These are phyloP conservation scores for Ophiosphaerella korrae DNA, from an alignment of 2,329 filamentous ascomycete species.

Conservation along the genomic window DNA sequence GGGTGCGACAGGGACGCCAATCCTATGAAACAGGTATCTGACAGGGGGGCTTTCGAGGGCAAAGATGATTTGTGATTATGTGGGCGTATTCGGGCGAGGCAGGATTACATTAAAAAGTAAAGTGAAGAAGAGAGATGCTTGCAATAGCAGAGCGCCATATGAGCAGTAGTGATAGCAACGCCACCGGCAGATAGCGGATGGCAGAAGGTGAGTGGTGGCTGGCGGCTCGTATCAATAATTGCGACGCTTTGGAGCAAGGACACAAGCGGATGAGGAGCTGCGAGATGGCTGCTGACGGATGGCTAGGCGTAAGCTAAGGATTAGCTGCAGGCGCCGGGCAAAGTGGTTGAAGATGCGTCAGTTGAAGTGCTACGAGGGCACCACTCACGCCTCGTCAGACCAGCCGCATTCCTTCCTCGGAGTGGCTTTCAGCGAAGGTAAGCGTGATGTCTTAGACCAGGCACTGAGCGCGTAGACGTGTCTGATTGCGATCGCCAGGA, in stretches of 20 bases:
- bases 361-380: neutral
- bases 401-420: neutral
- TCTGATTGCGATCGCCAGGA: too few species aligned
- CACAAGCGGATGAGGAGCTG: neutral
- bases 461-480: too few species aligned
- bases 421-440: neutral
- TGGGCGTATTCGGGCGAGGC: too few species aligned
- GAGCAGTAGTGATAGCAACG: neutral
- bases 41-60: neutral
- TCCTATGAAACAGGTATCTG: neutral
- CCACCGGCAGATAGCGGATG: neutral
- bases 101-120: too few species aligned
- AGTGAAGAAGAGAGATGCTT: too few species aligned
- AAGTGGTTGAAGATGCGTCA: constrained; percentile 21
- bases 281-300: neutral
- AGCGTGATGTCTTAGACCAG: neutral
- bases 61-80: too few species aligned
- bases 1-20: neutral
- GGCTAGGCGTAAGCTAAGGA: neutral
- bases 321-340: constrained; percentile 22
- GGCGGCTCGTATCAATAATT: too few species aligned
- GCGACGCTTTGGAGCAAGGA: too few species aligned
- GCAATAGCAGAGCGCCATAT: too few species aligned
- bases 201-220: too few species aligned
- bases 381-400: neutral